phyloP scores from a whole-genome alignment of 179 eudicot species.

The Beta lomatogona region DNA sequence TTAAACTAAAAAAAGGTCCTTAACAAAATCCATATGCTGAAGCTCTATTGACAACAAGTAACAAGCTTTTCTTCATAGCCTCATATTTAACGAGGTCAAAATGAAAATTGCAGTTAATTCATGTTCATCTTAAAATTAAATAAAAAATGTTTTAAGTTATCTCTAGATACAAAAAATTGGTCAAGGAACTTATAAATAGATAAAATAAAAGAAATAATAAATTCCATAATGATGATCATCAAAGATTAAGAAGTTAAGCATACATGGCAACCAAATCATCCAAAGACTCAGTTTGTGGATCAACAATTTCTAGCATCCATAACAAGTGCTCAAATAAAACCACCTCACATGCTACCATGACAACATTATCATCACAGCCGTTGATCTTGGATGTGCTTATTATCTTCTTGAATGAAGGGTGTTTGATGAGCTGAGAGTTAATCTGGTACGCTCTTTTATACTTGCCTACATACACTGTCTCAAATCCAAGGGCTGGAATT shows the following conservation, averaged over 20 bases:
- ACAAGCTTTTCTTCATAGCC: too few species aligned
- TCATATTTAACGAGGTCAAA: too few species aligned
- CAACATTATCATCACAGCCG: constrained; percentile 16
- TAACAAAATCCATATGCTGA: too few species aligned
- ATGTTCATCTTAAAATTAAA: too few species aligned
- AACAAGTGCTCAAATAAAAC: constrained; percentile 52
- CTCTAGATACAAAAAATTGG: too few species aligned
- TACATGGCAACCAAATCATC: constrained; percentile 43
- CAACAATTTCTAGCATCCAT: constrained; percentile 44
- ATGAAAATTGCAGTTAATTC: too few species aligned
- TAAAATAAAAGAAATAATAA: too few species aligned
- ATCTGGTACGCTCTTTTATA: constrained; percentile 27
- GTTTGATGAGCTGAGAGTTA: constrained; percentile 27
- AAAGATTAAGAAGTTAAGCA: not conserved
- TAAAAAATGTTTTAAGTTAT: too few species aligned
- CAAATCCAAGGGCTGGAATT: not conserved
- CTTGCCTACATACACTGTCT: constrained; percentile 35
- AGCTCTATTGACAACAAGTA: too few species aligned
- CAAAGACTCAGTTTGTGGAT: constrained; percentile 31
- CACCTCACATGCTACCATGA: constrained; percentile 43
- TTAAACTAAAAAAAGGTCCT: too few species aligned
- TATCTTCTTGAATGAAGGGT: constrained; percentile 29
- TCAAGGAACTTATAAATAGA: too few species aligned
- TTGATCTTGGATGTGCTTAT: constrained; percentile 24
- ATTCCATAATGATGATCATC: too few species aligned